phyloP scores from a whole-genome alignment of 1,284 basidiomycete species.

The Termitomyces sp. region DNA sequence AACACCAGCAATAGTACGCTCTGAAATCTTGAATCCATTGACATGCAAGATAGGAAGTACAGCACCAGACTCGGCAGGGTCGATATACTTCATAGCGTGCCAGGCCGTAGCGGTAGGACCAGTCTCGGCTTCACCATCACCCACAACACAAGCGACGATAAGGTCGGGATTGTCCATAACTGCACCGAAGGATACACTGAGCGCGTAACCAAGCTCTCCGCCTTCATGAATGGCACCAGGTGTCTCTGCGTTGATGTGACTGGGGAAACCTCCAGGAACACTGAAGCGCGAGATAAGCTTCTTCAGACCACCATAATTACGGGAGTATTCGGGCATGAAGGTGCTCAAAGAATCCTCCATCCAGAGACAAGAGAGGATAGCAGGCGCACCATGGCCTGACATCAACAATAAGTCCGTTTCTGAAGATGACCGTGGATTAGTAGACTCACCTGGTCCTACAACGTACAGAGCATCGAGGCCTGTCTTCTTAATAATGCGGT shows the following conservation, averaged over 20 bases:
- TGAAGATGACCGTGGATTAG: not conserved
- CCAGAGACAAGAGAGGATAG: conserved; percentile 75
- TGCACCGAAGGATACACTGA: conserved; percentile 78
- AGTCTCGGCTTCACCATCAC: conserved; percentile 86
- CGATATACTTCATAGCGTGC: conserved; percentile 85
- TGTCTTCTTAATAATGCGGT: conserved; percentile 65
- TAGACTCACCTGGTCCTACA: conserved; percentile 54
- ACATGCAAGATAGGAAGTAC: conserved; percentile 85
- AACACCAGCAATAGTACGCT: conserved; percentile 84
- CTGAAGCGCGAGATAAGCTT: conserved; percentile 64
- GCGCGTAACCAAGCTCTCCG: conserved; percentile 85
- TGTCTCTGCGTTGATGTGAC: conserved; percentile 74
- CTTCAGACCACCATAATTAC: conserved; percentile 58
- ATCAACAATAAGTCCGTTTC: not conserved
- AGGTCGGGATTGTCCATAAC: conserved; percentile 89
- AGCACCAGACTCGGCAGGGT: conserved; percentile 87
- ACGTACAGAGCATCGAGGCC: conserved; percentile 63
- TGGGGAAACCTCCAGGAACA: conserved; percentile 62
- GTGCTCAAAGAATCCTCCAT: conserved; percentile 72
- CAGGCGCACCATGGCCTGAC: conserved; percentile 76
- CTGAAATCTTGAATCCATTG: conserved; percentile 84
- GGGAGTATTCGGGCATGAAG: conserved; percentile 72
- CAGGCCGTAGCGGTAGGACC: conserved; percentile 82
- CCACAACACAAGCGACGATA: conserved; percentile 74
- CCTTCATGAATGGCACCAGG: conserved; percentile 90